phyloP scores from a whole-genome alignment of 116 monocot genomes.

The Thalassia testudinum region DNA sequence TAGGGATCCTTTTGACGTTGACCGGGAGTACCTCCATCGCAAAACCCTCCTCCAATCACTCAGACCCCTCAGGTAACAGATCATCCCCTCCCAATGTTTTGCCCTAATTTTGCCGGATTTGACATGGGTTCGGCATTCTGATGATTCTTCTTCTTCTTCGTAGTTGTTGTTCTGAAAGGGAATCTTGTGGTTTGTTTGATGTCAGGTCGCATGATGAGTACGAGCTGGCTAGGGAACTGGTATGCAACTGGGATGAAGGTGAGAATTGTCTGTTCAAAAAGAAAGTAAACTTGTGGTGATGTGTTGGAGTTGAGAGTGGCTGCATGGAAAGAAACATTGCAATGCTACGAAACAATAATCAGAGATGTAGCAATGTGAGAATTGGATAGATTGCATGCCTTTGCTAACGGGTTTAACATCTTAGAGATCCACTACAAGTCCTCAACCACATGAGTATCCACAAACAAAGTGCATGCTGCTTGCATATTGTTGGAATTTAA shows the following conservation, averaged over 20 bases:
- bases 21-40: constrained; percentile 41
- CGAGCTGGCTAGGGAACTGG: constrained; percentile 41
- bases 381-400: too few relatives aligned
- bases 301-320: not conserved
- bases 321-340: too few relatives aligned
- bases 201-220: constrained; percentile 29
- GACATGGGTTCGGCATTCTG: too few relatives aligned
- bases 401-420: too few relatives aligned
- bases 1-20: constrained; percentile 35
- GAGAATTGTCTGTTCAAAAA: constrained; percentile 1
- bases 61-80: constrained; percentile 15
- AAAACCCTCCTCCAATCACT: constrained; percentile 27
- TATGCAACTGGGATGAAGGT: constrained; percentile 57
- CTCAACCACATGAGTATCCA: too few relatives aligned
- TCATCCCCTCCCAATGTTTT: not conserved
- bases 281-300: not conserved
- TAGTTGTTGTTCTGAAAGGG: not conserved
- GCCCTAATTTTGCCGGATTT: not conserved
- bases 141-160: not conserved
- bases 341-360: too few relatives aligned
- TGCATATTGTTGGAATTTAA: too few relatives aligned
- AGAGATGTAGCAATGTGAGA: too few relatives aligned
- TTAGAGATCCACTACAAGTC: too few relatives aligned
- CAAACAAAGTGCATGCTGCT: too few relatives aligned
- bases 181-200: not conserved